Evolutionary conservation across 192 early-diverging fungal species (phyloP).

Genomic region (Linnemannia zychae): DNA sequence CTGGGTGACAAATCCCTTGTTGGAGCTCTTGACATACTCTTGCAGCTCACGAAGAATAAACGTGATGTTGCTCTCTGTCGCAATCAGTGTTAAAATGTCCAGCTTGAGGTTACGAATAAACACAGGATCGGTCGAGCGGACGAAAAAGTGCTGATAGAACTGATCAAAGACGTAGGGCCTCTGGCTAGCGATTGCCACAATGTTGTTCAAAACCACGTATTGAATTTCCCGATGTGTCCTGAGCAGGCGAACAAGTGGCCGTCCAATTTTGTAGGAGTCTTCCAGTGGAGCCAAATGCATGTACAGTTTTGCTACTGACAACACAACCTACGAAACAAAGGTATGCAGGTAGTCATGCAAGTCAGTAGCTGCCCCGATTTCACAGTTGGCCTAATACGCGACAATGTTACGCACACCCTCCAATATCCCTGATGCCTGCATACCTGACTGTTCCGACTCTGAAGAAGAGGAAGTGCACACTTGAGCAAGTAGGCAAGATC

Average conservation of each 20-base stretch:
- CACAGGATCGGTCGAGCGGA: constrained; percentile 81
- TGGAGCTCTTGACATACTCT: constrained; percentile 77
- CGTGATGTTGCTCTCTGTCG: constrained; percentile 74
- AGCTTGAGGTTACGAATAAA: constrained; percentile 88
- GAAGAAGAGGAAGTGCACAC: constrained; percentile 79
- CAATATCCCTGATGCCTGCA: not conserved
- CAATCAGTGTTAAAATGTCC: constrained; percentile 82
- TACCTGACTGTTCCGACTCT: constrained; percentile 89
- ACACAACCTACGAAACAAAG: constrained; percentile 66
- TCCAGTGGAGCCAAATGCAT: constrained; percentile 74
- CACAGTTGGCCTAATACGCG: not conserved
- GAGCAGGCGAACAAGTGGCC: constrained; percentile 84
- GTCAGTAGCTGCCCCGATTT: not conserved
- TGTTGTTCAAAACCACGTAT: constrained; percentile 82
- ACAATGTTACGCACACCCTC: not conserved
- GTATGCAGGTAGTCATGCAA: not conserved
- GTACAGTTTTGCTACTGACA: constrained; percentile 75
- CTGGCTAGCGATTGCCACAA: constrained; percentile 78
- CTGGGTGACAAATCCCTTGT: constrained; percentile 74
- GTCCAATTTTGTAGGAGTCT: constrained; percentile 70
- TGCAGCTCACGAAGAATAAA: constrained; percentile 79
- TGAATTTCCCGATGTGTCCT: constrained; percentile 81
- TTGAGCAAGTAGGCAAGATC: constrained; percentile 85
- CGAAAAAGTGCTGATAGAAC: constrained; percentile 84
- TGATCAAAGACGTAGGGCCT: constrained; percentile 79